Percentiles rank a stretch among this genome's conserved stretches.
Conservation (phyloP, 23 red algal genomes). For the Chondrus crispus region DNA sequence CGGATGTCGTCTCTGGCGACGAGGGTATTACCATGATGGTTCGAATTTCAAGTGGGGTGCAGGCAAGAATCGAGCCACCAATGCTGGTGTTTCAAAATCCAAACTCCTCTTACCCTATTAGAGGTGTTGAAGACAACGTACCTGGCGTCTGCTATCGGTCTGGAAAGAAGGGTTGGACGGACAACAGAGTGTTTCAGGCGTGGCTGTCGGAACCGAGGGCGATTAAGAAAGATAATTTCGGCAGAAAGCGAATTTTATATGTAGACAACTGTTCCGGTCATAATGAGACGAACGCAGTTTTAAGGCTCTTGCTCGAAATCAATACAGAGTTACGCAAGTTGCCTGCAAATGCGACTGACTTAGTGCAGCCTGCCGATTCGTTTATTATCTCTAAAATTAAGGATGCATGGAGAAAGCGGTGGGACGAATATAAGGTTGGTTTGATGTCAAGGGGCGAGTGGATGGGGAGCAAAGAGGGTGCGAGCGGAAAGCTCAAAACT, state of each 20-base stretch:
- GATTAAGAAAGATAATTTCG: not conserved
- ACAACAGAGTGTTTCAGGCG: not conserved
- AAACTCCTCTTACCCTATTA: not conserved
- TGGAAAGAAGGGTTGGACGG: not conserved
- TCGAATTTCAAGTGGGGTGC: not conserved
- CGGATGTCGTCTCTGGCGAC: no score
- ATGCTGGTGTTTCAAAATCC: slow-evolving; percentile 17
- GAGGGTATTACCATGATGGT: no score
- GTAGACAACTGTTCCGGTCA: not conserved
- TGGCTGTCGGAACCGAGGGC: not conserved
- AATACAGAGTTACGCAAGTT: not conserved
- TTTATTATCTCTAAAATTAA: slow-evolving; percentile 7
- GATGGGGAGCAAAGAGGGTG: not conserved
- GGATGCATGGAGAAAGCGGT: not conserved
- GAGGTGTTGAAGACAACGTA: not conserved
- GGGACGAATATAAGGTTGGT: slow-evolving; percentile 1
- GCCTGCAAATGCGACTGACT: not conserved
- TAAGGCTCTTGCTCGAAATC: not conserved
- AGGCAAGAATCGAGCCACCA: not conserved
- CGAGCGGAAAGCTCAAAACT: not conserved
- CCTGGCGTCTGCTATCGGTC: not conserved
- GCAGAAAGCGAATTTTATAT: not conserved
- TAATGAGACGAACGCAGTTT: not conserved
- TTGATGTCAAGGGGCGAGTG: not conserved
- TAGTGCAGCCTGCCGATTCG: not conserved